Evolutionary conservation across 768 basidiomycete species (phyloP).

Genomic region (Gloeostereum incarnatum): DNA sequence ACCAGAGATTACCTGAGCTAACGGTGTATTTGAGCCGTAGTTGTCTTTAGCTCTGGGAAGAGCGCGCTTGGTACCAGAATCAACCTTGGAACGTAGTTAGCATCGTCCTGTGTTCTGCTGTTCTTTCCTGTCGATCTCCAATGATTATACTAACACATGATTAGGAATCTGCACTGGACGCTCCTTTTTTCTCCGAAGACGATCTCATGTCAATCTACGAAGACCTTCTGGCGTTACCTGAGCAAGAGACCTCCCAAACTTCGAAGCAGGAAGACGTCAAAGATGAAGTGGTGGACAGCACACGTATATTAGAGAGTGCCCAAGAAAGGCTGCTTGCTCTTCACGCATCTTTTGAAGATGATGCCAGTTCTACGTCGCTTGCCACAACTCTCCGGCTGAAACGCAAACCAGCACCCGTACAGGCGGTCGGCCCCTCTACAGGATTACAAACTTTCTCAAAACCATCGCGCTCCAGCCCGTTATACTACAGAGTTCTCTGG

Average conservation of each 20-base stretch:
- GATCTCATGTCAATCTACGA: conserved; percentile 30
- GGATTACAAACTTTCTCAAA: not conserved
- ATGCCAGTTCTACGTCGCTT: not conserved
- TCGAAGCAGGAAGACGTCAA: not conserved
- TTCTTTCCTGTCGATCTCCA: not conserved
- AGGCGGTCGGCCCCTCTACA: no score
- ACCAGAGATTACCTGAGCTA: no score
- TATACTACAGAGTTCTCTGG: not conserved
- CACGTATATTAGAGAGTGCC: not conserved
- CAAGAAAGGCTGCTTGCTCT: not conserved
- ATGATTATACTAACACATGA: not conserved
- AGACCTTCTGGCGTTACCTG: conserved; percentile 25
- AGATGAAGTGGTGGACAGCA: not conserved
- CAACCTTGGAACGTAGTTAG: no score
- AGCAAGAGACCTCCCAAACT: no score
- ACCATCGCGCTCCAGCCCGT: not conserved
- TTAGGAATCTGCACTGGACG: not conserved
- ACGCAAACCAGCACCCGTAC: not conserved
- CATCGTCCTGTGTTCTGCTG: no score
- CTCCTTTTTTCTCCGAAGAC: conserved; percentile 20
- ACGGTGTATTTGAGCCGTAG: no score
- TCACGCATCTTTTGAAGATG: not conserved
- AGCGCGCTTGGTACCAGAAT: no score
- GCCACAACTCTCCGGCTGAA: not conserved
- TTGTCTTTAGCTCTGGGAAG: no score